Evolutionary conservation across 352 stramenopile genomes (phyloP), one percentile per base, ranked within the genome.

Genomic region (Phytophthora idaei): DNA sequence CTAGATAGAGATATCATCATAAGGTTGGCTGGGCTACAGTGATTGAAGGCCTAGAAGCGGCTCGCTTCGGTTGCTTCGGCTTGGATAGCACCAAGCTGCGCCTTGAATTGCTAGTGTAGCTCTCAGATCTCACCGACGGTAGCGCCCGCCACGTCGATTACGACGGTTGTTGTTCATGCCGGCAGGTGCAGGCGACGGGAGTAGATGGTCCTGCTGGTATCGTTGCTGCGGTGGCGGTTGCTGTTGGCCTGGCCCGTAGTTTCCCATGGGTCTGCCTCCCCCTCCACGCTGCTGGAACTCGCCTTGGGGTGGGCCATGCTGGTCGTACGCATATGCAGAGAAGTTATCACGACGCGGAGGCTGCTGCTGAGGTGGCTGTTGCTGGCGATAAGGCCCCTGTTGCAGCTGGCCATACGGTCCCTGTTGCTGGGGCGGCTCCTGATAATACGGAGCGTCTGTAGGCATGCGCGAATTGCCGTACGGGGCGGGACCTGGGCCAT

Each of bases 101-200:
- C 29, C 29, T 34, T 34, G 29, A 4, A 37, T 37, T 42, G 36
- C 27, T 46, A 41, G 15, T 47, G 14, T 44, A 45, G 27, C 48
- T 42, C 8, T 25, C 48, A 28, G 3, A 31, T 37, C 46, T 76
- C 53, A 76, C 6, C 74, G 59, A 52, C 74, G 67, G 34, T 69
- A 73, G 25, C 71, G 70, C 47, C 70, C 71, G 45, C 70, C 73
- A 63, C 71, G 71, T 51, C 73, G 73, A 73, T 72, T 73, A 44
- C 70, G 70, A 57, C 67, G 61, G 39, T 66, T 71, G 37, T 63
- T 61, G 61, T 66, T 68, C 36, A 64, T 49, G 15, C 27, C 63
- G 42, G 57, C 62, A 45, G 61, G 61, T 29, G 70, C 61, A 29
- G 65, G 61, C 4, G 71, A 66, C 31, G 70, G 70, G 27, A 74